Percentiles rank a stretch among this genome's conserved stretches.
Conservation (phyloP, 208 protist genomes). For the Angomonas ambiguus region DNA sequence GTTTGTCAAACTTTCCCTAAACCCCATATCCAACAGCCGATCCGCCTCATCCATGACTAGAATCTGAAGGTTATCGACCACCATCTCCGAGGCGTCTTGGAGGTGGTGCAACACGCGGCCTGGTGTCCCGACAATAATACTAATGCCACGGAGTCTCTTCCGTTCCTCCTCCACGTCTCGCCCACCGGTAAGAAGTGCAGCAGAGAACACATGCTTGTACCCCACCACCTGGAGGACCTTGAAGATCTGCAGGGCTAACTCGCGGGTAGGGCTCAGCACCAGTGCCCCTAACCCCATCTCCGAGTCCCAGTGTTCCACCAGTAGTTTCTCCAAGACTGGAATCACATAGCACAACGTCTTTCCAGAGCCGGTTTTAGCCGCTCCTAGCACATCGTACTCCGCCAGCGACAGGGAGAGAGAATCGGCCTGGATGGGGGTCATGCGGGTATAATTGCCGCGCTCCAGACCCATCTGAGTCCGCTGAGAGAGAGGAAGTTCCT, state of each 20-base stretch:
- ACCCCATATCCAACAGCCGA: slow-evolving; percentile 97
- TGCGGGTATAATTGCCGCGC: slow-evolving; percentile 84
- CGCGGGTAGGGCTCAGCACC: slow-evolving; percentile 97
- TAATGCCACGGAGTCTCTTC: slow-evolving; percentile 92
- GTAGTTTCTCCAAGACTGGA: slow-evolving; percentile 95
- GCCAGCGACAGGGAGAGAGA: slow-evolving; percentile 93
- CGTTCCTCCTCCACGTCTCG: slow-evolving; percentile 94
- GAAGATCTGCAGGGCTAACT: slow-evolving; percentile 99
- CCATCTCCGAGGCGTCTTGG: slow-evolving; percentile 92
- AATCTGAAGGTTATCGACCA: slow-evolving; percentile 92
- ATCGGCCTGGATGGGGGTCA: slow-evolving; percentile 96
- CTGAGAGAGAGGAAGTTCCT: slow-evolving; percentile 89
- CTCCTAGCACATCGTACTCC: slow-evolving; percentile 97
- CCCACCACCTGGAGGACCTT: slow-evolving; percentile 96
- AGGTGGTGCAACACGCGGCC: slow-evolving; percentile 99
- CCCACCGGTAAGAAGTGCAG: slow-evolving; percentile 98
- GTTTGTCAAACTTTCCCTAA: slow-evolving; percentile 89
- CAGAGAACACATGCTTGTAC: slow-evolving; percentile 91
- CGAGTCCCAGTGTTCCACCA: slow-evolving; percentile 80
- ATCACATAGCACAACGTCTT: slow-evolving; percentile 99
- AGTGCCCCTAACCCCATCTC: slow-evolving; percentile 96
- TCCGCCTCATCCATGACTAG: slow-evolving; percentile 99
- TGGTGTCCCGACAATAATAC: slow-evolving; percentile 98
- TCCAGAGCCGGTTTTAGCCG: slow-evolving; percentile 97
- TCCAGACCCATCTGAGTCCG: slow-evolving; percentile 89